Evolutionary conservation across 805 yeast species (phyloP).

Genomic region (Candida quercuum): DNA sequence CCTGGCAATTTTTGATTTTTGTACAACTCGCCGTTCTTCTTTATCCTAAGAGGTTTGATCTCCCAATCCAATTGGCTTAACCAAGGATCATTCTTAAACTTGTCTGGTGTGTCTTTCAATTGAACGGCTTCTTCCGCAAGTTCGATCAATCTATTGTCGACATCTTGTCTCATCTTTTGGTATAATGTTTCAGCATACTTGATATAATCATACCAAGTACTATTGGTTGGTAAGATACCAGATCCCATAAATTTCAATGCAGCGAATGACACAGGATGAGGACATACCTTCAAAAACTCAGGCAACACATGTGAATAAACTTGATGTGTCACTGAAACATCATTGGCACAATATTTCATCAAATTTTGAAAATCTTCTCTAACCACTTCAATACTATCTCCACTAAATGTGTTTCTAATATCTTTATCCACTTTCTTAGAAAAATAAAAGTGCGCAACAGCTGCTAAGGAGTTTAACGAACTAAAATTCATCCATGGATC

Average conservation of each 20-base stretch:
- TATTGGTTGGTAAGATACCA: slow-evolving; percentile 72
- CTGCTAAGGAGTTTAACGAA: slow-evolving; percentile 71
- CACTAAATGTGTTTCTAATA: slow-evolving; percentile 58
- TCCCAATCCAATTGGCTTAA: slow-evolving; percentile 87
- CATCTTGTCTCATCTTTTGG: slow-evolving; percentile 48
- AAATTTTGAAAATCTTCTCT: slow-evolving; percentile 52
- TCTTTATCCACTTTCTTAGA: slow-evolving; percentile 60
- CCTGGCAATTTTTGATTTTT: slow-evolving; percentile 83
- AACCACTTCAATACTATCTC: slow-evolving; percentile 48
- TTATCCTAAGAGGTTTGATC: slow-evolving; percentile 49
- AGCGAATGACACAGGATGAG: slow-evolving; percentile 93
- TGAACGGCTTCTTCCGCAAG: slow-evolving; percentile 57
- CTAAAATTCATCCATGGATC: slow-evolving; percentile 86
- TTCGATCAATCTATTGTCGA: slow-evolving; percentile 50
- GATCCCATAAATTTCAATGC: slow-evolving; percentile 73
- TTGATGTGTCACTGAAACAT: slow-evolving; percentile 68
- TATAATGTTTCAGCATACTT: slow-evolving; percentile 61
- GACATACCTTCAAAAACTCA: slow-evolving; percentile 57
- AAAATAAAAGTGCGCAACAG: slow-evolving; percentile 78
- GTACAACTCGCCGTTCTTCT: slow-evolving; percentile 62
- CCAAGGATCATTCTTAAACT: slow-evolving; percentile 76
- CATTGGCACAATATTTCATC: slow-evolving; percentile 79
- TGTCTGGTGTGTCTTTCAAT: slow-evolving; percentile 36
- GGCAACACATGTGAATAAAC: slow-evolving; percentile 72
- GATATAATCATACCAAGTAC: slow-evolving; percentile 70